Evolutionary conservation across 1,284 basidiomycete genomes (phyloP).

Genomic region (Peniophora sp.): DNA sequence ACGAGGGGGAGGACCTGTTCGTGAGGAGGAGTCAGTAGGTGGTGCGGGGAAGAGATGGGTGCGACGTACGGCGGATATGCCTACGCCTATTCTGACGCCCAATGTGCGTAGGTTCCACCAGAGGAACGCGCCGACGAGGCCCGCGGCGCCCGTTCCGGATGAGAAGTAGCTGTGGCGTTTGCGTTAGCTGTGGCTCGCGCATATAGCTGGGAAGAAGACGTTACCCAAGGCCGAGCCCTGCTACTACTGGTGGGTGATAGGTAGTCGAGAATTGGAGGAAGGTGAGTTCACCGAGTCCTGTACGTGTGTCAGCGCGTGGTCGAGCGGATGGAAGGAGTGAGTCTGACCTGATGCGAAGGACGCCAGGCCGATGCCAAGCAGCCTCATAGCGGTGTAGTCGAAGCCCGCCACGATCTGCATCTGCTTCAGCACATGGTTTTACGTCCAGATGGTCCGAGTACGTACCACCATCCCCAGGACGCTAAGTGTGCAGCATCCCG

Average conservation of each 20-base stretch:
- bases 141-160: conserved; percentile 91
- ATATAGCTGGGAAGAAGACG: conserved; percentile 12
- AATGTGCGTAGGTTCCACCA: conserved; percentile 92
- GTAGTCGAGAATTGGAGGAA: conserved; percentile 92
- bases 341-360: conserved; percentile 79
- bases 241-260: conserved; percentile 61
- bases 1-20: conserved; percentile 74
- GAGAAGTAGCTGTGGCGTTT: conserved; percentile 61
- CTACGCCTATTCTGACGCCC: conserved; percentile 80
- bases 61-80: conserved; percentile 61
- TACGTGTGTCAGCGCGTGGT: conserved; percentile 3
- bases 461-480: conserved; percentile 76
- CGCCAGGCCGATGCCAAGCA: conserved; percentile 84
- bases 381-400: conserved; percentile 57
- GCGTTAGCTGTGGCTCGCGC: not conserved
- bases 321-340: not conserved
- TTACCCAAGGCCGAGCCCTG: conserved; percentile 67
- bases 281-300: conserved; percentile 88
- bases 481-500: conserved; percentile 69
- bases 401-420: conserved; percentile 78
- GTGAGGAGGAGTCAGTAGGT: not conserved
- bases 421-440: not conserved
- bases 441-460: conserved; percentile 3
- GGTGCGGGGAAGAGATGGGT: not conserved
- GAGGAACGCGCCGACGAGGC: conserved; percentile 83